Evolutionary conservation across 2,329 filamentous ascomycete species (phyloP).

Genomic region (Ophiostoma tasmaniense): DNA sequence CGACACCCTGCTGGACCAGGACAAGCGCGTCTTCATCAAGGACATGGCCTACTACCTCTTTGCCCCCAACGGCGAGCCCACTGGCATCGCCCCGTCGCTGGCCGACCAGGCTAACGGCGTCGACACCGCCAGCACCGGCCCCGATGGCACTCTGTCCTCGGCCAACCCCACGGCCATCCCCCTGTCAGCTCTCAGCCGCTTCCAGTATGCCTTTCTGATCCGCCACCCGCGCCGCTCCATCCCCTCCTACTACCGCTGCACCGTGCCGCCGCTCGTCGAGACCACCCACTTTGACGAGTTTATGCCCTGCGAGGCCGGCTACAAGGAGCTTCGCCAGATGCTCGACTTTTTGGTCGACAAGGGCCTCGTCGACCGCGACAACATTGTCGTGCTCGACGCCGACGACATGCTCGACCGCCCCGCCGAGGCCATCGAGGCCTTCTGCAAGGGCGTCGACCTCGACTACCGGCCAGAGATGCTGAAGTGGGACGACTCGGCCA

Average conservation of each 20-base stretch:
- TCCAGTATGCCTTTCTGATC: slow-evolving; percentile 95
- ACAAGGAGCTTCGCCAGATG: slow-evolving; percentile 73
- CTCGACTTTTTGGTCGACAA: slow-evolving; percentile 74
- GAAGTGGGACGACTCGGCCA: slow-evolving; percentile 69
- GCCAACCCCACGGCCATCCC: slow-evolving; percentile 83
- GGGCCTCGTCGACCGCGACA: slow-evolving; percentile 59
- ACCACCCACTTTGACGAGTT: slow-evolving; percentile 82
- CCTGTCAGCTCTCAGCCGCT: slow-evolving; percentile 60
- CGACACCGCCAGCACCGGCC: slow-evolving; percentile 17
- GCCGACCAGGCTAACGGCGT: slow-evolving; percentile 32
- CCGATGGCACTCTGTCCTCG: slow-evolving; percentile 38
- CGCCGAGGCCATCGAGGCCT: slow-evolving; percentile 62
- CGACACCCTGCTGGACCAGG: slow-evolving; percentile 62
- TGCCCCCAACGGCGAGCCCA: slow-evolving; percentile 59
- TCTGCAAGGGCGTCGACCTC: slow-evolving; percentile 73
- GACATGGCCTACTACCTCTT: slow-evolving; percentile 93
- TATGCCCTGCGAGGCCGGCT: slow-evolving; percentile 81
- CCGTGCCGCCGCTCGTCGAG: slow-evolving; percentile 72
- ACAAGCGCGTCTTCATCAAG: slow-evolving; percentile 82
- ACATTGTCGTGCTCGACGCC: slow-evolving; percentile 83
- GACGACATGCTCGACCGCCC: slow-evolving; percentile 89
- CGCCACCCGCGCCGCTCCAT: slow-evolving; percentile 88
- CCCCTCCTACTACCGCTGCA: slow-evolving; percentile 91
- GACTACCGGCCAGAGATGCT: slow-evolving; percentile 73
- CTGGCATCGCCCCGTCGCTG: slow-evolving; percentile 72